Percentiles rank a stretch among this genome's conserved stretches.
phyloP scores from a whole-genome alignment of 495 filamentous ascomycete species.

The Sporormia fimetaria region DNA sequence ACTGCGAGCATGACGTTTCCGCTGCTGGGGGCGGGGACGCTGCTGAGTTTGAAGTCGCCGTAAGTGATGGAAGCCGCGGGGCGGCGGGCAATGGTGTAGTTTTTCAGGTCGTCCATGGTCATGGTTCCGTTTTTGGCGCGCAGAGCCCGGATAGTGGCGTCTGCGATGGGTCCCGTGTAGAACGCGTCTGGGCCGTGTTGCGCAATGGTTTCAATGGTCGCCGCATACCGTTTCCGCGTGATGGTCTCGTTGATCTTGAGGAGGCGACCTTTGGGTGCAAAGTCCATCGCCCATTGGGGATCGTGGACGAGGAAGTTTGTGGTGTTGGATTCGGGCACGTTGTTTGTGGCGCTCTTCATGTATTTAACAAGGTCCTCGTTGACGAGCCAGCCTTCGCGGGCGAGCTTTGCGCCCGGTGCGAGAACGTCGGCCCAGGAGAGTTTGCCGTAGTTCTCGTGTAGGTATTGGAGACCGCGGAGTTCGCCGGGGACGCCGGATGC shows the following conservation, averaged over 20 bases:
- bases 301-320: conserved; percentile 58
- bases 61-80: conserved; percentile 57
- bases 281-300: conserved; percentile 73
- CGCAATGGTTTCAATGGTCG: conserved; percentile 67
- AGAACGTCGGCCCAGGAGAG: conserved; percentile 62
- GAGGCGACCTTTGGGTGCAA: conserved; percentile 68
- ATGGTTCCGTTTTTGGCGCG: conserved; percentile 62
- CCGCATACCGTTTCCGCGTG: conserved; percentile 64
- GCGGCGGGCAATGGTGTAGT: conserved; percentile 54
- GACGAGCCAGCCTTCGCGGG: conserved; percentile 62
- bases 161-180: conserved; percentile 60
- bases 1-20: conserved; percentile 61
- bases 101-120: conserved; percentile 63
- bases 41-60: conserved; percentile 54
- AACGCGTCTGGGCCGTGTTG: conserved; percentile 58
- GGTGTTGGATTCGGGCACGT: conserved; percentile 2
- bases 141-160: conserved; percentile 58
- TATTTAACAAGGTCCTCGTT: conserved; percentile 58
- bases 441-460: conserved; percentile 61
- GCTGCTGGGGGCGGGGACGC: conserved; percentile 58
- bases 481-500: conserved; percentile 79
- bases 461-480: conserved; percentile 59
- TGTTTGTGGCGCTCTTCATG: conserved; percentile 40
- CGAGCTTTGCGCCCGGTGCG: conserved; percentile 59
- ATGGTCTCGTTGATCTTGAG: conserved; percentile 62